Base-by-base conservation (phyloP, 768 basidiomycete species). In the Gloeopeniophorella convolvens region DNA sequence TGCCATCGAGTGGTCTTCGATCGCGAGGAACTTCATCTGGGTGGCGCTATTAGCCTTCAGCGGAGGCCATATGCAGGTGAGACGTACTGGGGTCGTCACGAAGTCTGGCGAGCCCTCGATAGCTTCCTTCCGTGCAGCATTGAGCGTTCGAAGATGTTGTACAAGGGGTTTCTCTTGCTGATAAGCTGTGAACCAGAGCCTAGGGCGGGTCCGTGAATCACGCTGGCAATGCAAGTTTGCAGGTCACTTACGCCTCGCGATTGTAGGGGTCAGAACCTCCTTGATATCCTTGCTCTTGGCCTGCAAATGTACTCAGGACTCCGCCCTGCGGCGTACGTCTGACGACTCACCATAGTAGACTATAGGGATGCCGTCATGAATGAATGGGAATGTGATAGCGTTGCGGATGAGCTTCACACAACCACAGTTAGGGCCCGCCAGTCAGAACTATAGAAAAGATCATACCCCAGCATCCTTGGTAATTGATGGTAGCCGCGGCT, bases 181-280 rank as follows among this genome's bases (percentile, higher is more conserved):
- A 60, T 80, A 85, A 23, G 68, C 74, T 4, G 79, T 73, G 6
- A 74, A 67, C 84, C 83, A 85, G 23, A 84, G 70, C 7, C 80
- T 82, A 40, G 3, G 43, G n/a, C 28, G 9, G 5, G 13, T 26
- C 11, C 10, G n/a, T 44, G 1, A 46, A 31, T 8, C 18, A 5
- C 4, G 24, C 15, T n/a, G 27, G n/a, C 28, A n/a, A 13, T 5
- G n/a, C 11, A 32, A 10, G 15, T 16, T 30, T 6, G 16, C 16
- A 28, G 11, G 4, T 9, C 5, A 62, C 66, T 42, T 49, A 74
- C 74, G 78, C 71, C 59, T 79, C 77, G 51, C 76, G 77, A 60
- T 79, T 78, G 16, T 59, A 62, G 0, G 77, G 77, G 40, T 69
- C 66, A 21, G 63, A 46, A 7, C 70, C 72, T 10, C 77, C 77